phyloP scores from a whole-genome alignment of 116 monocot genomes.

The Zostera marina region DNA sequence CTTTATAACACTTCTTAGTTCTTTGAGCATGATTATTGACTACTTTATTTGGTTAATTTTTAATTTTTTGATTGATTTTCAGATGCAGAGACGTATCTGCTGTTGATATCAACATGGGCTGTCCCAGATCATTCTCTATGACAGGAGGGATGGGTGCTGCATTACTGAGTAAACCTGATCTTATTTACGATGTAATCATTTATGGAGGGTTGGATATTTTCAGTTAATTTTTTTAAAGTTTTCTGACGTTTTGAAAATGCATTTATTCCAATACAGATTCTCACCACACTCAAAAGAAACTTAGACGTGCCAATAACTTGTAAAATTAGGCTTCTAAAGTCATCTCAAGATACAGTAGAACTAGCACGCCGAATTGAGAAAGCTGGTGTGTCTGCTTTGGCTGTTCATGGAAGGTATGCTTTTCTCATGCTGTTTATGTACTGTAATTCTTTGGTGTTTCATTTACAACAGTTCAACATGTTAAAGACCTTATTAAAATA shows the following conservation, averaged over 20 bases:
- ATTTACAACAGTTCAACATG: too few species aligned
- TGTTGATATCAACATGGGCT: conserved; percentile 99
- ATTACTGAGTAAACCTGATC: conserved; percentile 90
- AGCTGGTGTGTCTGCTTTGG: conserved; percentile 81
- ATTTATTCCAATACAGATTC: conserved; percentile 34
- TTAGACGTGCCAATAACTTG: conserved; percentile 69
- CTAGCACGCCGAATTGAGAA: conserved; percentile 77
- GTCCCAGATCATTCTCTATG: conserved; percentile 87
- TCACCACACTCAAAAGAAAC: conserved; percentile 80
- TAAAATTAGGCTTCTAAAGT: conserved; percentile 75
- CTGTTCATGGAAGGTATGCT: conserved; percentile 86
- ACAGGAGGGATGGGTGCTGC: conserved; percentile 99
- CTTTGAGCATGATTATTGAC: too few species aligned
- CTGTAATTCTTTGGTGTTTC: too few species aligned
- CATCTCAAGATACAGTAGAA: conserved; percentile 59
- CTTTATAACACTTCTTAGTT: too few species aligned
- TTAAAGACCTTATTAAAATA: too few species aligned
- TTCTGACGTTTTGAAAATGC: not conserved
- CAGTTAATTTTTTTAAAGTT: not conserved
- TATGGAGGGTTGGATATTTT: not conserved
- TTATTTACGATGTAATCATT: conserved; percentile 84
- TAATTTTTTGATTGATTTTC: conserved; percentile 11
- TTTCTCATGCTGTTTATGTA: not conserved
- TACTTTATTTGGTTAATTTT: too few species aligned
- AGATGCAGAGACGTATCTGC: conserved; percentile 88